Evolutionary conservation across 306 rosid species (phyloP), one percentile per base, ranked within the genome.

Genomic region (Dalbergia oliveri): DNA sequence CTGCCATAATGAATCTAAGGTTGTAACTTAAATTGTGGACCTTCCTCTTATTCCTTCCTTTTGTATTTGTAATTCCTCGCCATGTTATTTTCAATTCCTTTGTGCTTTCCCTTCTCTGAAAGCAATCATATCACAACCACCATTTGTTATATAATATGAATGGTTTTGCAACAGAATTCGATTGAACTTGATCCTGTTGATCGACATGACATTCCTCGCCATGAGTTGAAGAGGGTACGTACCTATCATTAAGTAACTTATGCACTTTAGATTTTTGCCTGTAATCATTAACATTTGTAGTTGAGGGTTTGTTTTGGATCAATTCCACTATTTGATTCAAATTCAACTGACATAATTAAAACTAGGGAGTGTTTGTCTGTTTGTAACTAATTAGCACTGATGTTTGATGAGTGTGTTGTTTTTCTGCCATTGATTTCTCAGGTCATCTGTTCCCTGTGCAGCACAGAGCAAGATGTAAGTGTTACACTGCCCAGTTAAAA

Each of bases 121-220:
- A 47, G 39, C 33, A 18, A 61, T 37, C 50, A 11, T 16, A 13
- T 33, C 23, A 2, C 62, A 14, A 2, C 62, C 19, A 2, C 62
- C 19, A 4, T 13, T 19, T 78, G 12, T 21, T 33, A 41, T 31
- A 34, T 49, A 4, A 19, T 45, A 16, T 18, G 43, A 45, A 60
- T 15, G 35, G 5, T 71, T 54, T 43, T 83, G 70, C 44, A 26
- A 70, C 86, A 90, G 97, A 93, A 93, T 76, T 83, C 92, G 5
- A 71, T 91, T 69, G 89, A 88, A 39, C 79, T 91, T n/a, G 80
- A 79, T 66, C 90, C 88, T 45, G 41, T 68, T 37, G 79, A 88
- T 50, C 89, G 91, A 60, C 97, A 93, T 44, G 94, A 90, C 43
- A 26, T 93, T 88, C 95, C 97, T 79, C 94, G 92, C 84, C 95